These are phyloP conservation scores for Globisporangium viniferum DNA, from an alignment of 352 stramenopile species.

Conservation along the genomic window DNA sequence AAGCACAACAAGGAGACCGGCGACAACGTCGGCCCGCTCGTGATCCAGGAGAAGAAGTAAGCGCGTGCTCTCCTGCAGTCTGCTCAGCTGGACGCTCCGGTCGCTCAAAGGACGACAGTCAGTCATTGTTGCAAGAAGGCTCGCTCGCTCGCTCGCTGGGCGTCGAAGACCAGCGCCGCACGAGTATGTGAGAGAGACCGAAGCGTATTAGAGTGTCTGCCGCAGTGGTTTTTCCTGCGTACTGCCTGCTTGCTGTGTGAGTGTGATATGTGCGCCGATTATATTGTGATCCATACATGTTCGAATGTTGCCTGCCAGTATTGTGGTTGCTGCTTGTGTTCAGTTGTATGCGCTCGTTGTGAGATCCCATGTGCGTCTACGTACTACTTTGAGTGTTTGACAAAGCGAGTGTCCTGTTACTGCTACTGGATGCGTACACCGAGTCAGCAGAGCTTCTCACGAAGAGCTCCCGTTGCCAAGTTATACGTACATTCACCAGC, in stretches of 20 bases:
- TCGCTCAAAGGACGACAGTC: background rate
- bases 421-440: background rate
- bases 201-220: too few relatives aligned
- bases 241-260: background rate
- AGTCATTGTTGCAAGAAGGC: background rate
- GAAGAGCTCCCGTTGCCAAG: background rate
- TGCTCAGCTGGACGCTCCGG: background rate
- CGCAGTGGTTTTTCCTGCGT: background rate
- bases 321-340: too few relatives aligned
- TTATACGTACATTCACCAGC: background rate
- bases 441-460: background rate
- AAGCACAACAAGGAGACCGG: constrained; percentile 89
- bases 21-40: constrained; percentile 77
- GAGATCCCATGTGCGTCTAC: too few relatives aligned
- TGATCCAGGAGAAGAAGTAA: constrained; percentile 60
- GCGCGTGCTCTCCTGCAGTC: background rate
- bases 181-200: background rate
- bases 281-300: background rate
- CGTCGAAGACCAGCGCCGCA: background rate
- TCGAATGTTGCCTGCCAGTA: background rate
- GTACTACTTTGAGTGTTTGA: background rate
- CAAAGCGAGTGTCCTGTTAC: background rate
- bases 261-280: background rate
- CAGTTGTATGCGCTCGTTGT: too few relatives aligned
- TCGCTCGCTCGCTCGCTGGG: background rate